A percentile compares a stretch with the other conserved stretches of the same genome.
These are phyloP conservation scores for Dictyostelium intermedium DNA, from an alignment of 78 protist species.

Conservation along the genomic window DNA sequence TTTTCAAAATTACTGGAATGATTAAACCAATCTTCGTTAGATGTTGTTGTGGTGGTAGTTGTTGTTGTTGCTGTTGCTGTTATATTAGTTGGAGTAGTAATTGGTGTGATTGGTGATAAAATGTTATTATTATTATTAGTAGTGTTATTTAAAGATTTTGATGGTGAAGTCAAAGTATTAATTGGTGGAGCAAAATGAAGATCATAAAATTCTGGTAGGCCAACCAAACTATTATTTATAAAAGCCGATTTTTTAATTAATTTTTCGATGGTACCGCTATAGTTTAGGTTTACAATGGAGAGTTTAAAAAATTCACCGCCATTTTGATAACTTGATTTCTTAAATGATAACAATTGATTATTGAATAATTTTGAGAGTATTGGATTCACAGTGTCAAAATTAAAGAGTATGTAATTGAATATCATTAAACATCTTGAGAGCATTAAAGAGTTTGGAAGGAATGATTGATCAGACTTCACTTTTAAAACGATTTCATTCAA, in stretches of 20 bases:
- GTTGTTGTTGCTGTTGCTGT: neutral
- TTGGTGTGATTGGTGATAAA: neutral
- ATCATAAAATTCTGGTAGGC: slow-evolving; percentile 12
- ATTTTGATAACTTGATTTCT: neutral
- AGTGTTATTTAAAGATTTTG: neutral
- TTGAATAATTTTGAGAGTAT: neutral
- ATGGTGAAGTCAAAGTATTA: neutral
- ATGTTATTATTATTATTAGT: neutral
- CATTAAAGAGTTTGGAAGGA: slow-evolving; percentile 24
- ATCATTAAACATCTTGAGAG: slow-evolving; percentile 36
- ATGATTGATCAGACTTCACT: neutral
- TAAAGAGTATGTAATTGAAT: slow-evolving; percentile 18
- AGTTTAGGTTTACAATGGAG: neutral
- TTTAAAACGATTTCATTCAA: neutral
- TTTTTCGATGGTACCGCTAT: neutral
- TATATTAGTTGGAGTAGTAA: neutral
- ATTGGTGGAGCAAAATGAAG: neutral
- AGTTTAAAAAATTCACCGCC: neutral
- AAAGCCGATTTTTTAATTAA: neutral
- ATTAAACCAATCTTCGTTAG: neutral
- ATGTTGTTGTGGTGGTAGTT: neutral
- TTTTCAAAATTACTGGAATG: neutral
- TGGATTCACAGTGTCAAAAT: neutral
- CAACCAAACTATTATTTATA: neutral
- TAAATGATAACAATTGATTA: neutral